These are phyloP conservation scores for Kitagawia praeruptora DNA, from an alignment of 129 eudicot genomes.

Conservation along the genomic window DNA sequence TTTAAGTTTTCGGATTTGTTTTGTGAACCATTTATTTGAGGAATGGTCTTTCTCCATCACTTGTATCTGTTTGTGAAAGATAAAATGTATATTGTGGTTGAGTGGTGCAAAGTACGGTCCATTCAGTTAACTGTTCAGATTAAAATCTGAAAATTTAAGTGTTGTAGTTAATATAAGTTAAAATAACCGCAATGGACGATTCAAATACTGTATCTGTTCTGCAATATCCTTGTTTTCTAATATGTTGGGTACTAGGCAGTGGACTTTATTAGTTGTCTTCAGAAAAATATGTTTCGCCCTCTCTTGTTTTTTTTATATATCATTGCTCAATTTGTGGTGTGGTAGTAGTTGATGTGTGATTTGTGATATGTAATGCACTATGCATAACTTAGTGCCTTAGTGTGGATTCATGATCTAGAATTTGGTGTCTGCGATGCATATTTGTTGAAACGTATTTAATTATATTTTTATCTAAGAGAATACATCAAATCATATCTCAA, in stretches of 20 bases:
- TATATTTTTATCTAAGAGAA: not conserved
- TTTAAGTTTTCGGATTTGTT: not conserved
- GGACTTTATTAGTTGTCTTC: not conserved
- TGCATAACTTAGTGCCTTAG: not conserved
- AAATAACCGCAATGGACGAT: not conserved
- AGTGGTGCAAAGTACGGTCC: not conserved
- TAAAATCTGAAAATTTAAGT: not conserved
- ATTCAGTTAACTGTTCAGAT: not conserved
- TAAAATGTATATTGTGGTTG: not conserved
- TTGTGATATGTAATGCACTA: not conserved
- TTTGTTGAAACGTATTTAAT: not conserved
- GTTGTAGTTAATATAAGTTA: not conserved
- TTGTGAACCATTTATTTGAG: not conserved
- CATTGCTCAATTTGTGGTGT: not conserved
- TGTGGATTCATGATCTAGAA: not conserved
- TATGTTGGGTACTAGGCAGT: not conserved
- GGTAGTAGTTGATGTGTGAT: not conserved
- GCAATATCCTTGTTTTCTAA: not conserved
- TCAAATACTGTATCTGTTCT: not conserved
- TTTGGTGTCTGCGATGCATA: not conserved
- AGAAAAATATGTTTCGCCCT: not conserved
- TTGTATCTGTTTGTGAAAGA: not conserved
- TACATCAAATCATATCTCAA: not conserved
- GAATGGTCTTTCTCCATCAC: not conserved
- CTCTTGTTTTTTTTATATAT: not conserved